Evolutionary conservation across 805 yeast species (phyloP), one percentile per base, ranked within the genome.

Genomic region (Ogataea methylovora): DNA sequence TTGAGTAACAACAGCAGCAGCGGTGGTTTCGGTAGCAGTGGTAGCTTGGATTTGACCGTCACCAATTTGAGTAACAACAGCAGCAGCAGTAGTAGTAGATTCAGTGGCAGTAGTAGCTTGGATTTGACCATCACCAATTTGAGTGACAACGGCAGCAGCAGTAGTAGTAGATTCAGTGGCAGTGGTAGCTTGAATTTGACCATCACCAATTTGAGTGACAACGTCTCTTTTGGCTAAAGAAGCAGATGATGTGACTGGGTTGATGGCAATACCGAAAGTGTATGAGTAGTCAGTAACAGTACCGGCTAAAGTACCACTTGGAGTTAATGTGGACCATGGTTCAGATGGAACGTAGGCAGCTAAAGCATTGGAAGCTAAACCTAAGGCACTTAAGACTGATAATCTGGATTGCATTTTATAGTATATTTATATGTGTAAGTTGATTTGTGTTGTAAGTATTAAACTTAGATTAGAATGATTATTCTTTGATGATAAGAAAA

Each of bases 251-350:
- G n/a, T n/a, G 30, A 71, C 45, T 40, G 81, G 72, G 42, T 66
- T 60, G 43, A 81, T 75, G 39, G 81, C 82, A 49, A 81, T 79
- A 63, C 88, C 90, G 49, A 81, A 81, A 32, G 69, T 52, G 29
- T 62, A 54, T 24, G 73, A 37, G 67, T 71, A 72, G 47, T 74
- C 74, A 31, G 84, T 73, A 33, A 68, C 46, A 41, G 76, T 80
- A 49, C 76, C 76, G 9, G 73, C 44, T 40, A 68, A 67, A 30
- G 69, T 50, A 31, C 71, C 72, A 27, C 57, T 37, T 45, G 92
- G 88, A 25, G 87, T 79, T 57, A 82, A 67, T 36, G 86, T 77
- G 35, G 81, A 58, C 83, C 83, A 81, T 48, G 80, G 76, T 40
- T 73, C 79, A 35, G 76, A 57, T 42, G 82, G 83, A 45, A 76